Conservation (phyloP, 495 filamentous ascomycete genomes). For the Penicillium psychrofluorescens region DNA sequence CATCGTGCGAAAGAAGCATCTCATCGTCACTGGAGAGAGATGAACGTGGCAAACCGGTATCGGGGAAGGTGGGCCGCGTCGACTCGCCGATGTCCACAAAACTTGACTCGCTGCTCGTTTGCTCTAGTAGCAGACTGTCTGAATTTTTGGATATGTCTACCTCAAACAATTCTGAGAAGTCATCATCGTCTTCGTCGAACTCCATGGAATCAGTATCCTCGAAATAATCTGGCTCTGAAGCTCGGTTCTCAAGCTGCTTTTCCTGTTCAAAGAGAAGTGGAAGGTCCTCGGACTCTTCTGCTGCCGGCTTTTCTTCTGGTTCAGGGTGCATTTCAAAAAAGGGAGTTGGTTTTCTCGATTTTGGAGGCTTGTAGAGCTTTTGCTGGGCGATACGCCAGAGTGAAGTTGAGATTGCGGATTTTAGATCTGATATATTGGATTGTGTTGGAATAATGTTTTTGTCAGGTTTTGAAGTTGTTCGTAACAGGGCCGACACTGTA, state of each 20-base stretch:
- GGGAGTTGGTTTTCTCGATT: too few species aligned
- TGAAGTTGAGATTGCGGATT: slow-evolving; percentile 9
- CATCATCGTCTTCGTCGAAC: background rate
- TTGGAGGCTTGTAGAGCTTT: too few species aligned
- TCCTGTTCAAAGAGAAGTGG: background rate
- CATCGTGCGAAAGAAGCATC: background rate
- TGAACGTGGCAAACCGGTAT: too few species aligned
- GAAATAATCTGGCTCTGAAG: background rate
- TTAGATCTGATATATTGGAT: background rate
- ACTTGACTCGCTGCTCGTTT: background rate
- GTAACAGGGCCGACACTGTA: slow-evolving; percentile 4
- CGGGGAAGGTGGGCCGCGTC: background rate
- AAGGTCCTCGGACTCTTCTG: background rate
- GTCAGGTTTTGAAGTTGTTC: background rate
- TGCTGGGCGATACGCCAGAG: slow-evolving; percentile 20
- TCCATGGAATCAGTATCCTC: background rate
- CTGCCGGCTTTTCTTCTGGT: background rate
- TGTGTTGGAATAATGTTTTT: too few species aligned
- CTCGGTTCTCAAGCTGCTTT: background rate
- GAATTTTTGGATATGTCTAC: background rate
- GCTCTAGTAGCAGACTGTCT: background rate
- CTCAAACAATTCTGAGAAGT: background rate
- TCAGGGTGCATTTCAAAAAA: too few species aligned
- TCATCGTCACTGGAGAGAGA: background rate
- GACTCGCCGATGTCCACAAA: background rate